These are phyloP conservation scores for Spatholobus suberectus DNA, from an alignment of 306 rosid genomes.

Conservation along the genomic window DNA sequence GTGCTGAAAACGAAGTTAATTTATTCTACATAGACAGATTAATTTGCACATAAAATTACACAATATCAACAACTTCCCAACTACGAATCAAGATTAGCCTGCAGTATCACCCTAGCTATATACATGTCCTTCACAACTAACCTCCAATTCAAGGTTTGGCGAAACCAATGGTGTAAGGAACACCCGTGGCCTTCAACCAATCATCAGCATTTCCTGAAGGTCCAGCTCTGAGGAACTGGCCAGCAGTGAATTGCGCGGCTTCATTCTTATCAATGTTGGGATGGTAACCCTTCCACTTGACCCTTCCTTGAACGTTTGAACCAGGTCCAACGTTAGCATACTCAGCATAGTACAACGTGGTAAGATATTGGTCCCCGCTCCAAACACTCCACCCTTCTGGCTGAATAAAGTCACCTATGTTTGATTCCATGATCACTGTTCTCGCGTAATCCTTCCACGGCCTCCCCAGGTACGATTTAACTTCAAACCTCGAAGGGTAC, in stretches of 20 bases:
- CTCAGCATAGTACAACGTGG: constrained; percentile 64
- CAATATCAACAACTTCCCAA: too few relatives aligned
- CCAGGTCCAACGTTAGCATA: constrained; percentile 68
- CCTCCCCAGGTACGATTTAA: constrained; percentile 64
- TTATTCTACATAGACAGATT: too few relatives aligned
- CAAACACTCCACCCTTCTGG: constrained; percentile 59
- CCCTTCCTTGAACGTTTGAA: constrained; percentile 48
- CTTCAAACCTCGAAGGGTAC: constrained; percentile 35
- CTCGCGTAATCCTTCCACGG: constrained; percentile 72
- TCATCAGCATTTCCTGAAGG: constrained; percentile 33
- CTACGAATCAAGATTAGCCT: too few relatives aligned
- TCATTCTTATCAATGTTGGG: constrained; percentile 41
- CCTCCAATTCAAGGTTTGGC: not conserved
- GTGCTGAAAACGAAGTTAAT: not conserved
- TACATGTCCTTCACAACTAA: too few relatives aligned
- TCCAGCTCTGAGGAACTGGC: constrained; percentile 42
- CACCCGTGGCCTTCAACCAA: constrained; percentile 57
- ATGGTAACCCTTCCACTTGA: constrained; percentile 62
- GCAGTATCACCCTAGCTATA: too few relatives aligned
- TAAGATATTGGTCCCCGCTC: constrained; percentile 45
- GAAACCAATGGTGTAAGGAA: constrained; percentile 41
- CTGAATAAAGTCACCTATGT: constrained; percentile 55
- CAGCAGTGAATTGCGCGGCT: constrained; percentile 57
- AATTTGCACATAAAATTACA: too few relatives aligned
- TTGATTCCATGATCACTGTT: constrained; percentile 68